phyloP scores from a whole-genome alignment of 1,139 yeast species.

The Candida freyschussii region DNA sequence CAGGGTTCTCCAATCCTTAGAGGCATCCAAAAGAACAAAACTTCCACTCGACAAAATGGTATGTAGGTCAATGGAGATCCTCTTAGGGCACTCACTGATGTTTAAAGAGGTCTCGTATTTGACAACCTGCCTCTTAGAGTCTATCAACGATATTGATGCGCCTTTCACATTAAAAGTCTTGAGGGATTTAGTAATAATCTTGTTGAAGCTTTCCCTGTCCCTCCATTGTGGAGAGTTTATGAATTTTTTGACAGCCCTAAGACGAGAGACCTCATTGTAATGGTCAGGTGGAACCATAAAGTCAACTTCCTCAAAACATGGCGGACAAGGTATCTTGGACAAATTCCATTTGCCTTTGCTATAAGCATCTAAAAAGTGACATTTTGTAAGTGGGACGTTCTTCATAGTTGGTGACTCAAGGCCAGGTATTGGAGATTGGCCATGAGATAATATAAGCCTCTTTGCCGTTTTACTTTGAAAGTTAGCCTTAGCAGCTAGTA shows the following conservation, averaged over 20 bases:
- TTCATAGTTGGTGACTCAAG: constrained; percentile 7
- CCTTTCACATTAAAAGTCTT: constrained; percentile 43
- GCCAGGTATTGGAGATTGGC: too few relatives aligned
- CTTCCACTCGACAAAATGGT: constrained; percentile 52
- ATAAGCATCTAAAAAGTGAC: constrained; percentile 60
- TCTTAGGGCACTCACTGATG: constrained; percentile 46
- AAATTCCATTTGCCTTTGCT: constrained; percentile 56
- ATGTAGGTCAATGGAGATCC: constrained; percentile 61
- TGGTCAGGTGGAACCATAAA: constrained; percentile 58
- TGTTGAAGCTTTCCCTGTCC: constrained; percentile 36
- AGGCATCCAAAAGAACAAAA: constrained; percentile 53
- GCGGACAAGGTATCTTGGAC: constrained; percentile 52
- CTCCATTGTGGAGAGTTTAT: constrained; percentile 48
- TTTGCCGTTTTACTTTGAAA: too few relatives aligned
- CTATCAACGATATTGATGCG: constrained; percentile 54
- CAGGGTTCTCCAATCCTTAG: constrained; percentile 62
- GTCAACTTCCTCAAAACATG: constrained; percentile 42
- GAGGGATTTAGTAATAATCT: constrained; percentile 34
- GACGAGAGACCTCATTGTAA: constrained; percentile 40
- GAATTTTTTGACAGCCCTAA: constrained; percentile 40
- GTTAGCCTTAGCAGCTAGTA: too few relatives aligned
- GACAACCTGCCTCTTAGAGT: constrained; percentile 41
- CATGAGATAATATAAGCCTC: too few relatives aligned
- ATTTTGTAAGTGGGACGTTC: constrained; percentile 39
- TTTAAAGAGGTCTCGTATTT: constrained; percentile 46